Conservation (phyloP, 2,329 filamentous ascomycete genomes). For the Aspergillus uvarum region DNA sequence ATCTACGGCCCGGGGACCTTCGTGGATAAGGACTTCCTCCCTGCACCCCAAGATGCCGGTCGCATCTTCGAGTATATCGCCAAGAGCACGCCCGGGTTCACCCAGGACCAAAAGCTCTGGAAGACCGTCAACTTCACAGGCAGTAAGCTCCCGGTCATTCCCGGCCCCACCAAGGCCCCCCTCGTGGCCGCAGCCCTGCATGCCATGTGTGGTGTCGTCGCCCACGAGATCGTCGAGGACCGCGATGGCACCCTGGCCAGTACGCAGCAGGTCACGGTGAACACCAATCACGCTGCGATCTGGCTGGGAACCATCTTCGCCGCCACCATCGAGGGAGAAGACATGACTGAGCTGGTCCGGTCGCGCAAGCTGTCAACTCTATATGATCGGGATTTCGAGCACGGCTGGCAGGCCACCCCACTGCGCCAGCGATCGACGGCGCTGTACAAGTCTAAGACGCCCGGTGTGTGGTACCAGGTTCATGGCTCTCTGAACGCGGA, state of each 20-base stretch:
- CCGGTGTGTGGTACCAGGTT: neutral
- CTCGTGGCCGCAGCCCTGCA: neutral
- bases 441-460: neutral
- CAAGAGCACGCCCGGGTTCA: neutral
- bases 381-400: neutral
- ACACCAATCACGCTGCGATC: neutral
- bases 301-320: neutral
- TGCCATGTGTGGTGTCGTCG: constrained; percentile 1
- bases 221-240: neutral
- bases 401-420: neutral
- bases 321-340: neutral
- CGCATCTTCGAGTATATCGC: constrained; percentile 1
- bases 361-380: neutral
- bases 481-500: neutral
- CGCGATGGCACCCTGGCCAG: neutral
- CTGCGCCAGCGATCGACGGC: neutral
- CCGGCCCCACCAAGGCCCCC: neutral
- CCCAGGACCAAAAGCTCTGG: neutral
- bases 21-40: neutral
- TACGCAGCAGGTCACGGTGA: neutral
- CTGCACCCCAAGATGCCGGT: neutral
- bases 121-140: neutral
- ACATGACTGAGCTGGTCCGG: neutral
- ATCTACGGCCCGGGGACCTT: constrained; percentile 1
- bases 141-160: neutral